Evolutionary conservation across 106 monocot genomes (phyloP), one percentile per base, ranked within the genome.

Genomic region (Cymbidium sinense): DNA sequence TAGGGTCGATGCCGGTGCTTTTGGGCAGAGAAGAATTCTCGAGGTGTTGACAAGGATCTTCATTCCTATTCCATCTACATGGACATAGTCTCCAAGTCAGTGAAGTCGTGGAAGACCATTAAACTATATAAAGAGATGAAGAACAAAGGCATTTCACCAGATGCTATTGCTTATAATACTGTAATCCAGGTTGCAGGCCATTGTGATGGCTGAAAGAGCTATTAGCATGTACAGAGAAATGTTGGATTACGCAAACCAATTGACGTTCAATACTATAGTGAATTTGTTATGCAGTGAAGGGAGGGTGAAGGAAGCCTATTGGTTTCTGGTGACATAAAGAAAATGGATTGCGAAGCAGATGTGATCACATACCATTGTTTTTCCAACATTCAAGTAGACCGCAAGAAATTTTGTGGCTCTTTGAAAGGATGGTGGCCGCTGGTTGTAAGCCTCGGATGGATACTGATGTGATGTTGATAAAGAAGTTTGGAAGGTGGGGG

Each of bases 381-480:
- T 98, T 94, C 76, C 81, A 82, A 82, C 74, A 86, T 70, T 74
- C 88, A 5, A 85, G 28, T 13, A 58, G 86, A 51, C 91, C 96
- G 2, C 79, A 85, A 76, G 91, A 93, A 83, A 88, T 91, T 18
- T 52, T 89, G 27, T 67, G 75, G 71, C 79, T 96, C 73, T 98
- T 94, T 78, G 87, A 88, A 35, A 80, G 81, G 78, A 98, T 98
- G 94, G 30, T 10, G 91, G 90, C 37, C 90, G 90, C 47, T 75
- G 70, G n/a, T n/a, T n/a, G n/a, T n/a, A n/a, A n/a, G 74, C 96
- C 96, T 1, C 79, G 86, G 77, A 94, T 92, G 91, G 96, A 98
- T 10, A 98, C 96, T 0, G 94, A 94, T 70, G 88, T 89, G 36
- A n/a, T n/a, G n/a, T n/a, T n/a, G n/a, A n/a, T n/a, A n/a, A n/a